phyloP scores from a whole-genome alignment of 169 alveolate genomes.

The Plasmodium relictum region DNA sequence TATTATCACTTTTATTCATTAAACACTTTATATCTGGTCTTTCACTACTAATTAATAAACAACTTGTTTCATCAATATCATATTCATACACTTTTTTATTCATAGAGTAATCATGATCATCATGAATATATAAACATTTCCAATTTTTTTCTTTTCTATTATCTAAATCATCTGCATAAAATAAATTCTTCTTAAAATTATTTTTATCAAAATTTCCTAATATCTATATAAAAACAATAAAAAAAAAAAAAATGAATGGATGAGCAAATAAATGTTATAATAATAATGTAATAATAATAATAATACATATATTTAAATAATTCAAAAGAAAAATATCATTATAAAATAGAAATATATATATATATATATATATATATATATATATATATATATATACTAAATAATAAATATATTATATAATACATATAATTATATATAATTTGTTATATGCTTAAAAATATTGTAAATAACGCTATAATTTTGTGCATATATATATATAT shows the following conservation, averaged over 20 bases:
- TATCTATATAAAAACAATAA: constrained; percentile 5
- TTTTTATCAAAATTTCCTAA: constrained; percentile 9
- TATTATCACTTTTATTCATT: constrained; percentile 24
- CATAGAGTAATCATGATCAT: constrained; percentile 22
- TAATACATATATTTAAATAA: no score
- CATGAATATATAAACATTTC: constrained; percentile 21
- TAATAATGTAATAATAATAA: not conserved
- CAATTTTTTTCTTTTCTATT: constrained; percentile 41
- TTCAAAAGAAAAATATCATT: no score
- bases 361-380: not conserved
- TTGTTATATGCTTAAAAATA: no score
- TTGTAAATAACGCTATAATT: not conserved
- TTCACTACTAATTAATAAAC: constrained; percentile 49
- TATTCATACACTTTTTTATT: constrained; percentile 28
- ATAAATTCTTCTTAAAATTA: constrained; percentile 33
- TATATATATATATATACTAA: not conserved
- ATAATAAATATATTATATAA: not conserved
- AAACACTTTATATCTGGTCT: constrained; percentile 55
- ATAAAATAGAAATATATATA: not conserved
- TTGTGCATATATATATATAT: not conserved
- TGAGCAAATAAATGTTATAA: not conserved
- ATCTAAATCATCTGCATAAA: constrained; percentile 32
- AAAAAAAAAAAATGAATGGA: not conserved
- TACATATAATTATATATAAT: no score
- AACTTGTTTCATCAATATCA: constrained; percentile 24